A percentile compares a stretch with the other conserved stretches of the same genome.
Conservation (phyloP, 176 grass and related monocot species). For the Bromus sterilis region DNA sequence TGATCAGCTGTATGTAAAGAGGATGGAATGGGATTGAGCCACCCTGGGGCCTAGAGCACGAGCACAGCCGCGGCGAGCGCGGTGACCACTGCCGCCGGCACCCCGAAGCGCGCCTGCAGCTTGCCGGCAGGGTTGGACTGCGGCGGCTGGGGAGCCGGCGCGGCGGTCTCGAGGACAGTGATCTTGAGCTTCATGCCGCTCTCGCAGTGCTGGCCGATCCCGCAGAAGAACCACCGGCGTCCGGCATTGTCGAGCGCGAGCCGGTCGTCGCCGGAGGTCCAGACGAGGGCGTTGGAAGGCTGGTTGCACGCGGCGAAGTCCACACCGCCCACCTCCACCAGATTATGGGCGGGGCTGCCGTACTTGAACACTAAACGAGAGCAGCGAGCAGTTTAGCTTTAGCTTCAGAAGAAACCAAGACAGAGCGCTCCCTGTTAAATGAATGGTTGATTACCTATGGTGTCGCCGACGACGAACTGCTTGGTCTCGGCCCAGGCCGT, state of each 20-base stretch:
- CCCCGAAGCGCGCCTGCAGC: neutral
- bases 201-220: slow-evolving; percentile 19
- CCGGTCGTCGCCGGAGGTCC: slow-evolving; percentile 8
- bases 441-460: slow-evolving; percentile 30
- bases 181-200: slow-evolving; percentile 36
- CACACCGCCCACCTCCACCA: slow-evolving; percentile 17
- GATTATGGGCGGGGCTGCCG: neutral
- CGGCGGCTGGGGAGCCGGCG: neutral
- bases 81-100: neutral
- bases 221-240: slow-evolving; percentile 40
- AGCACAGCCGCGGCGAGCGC: neutral
- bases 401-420: neutral
- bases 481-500: slow-evolving; percentile 25
- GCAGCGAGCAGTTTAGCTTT: neutral
- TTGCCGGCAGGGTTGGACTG: neutral
- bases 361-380: slow-evolving; percentile 42
- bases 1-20: too few species aligned
- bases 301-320: slow-evolving; percentile 25
- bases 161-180: neutral
- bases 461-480: slow-evolving; percentile 49
- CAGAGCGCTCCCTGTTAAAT: too few species aligned
- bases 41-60: slow-evolving; percentile 15
- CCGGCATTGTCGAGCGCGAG: slow-evolving; percentile 21
- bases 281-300: neutral
- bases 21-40: too few species aligned